Evolutionary conservation across 305 asterid genomes (phyloP).

Genomic region (Plantago lanceolata): DNA sequence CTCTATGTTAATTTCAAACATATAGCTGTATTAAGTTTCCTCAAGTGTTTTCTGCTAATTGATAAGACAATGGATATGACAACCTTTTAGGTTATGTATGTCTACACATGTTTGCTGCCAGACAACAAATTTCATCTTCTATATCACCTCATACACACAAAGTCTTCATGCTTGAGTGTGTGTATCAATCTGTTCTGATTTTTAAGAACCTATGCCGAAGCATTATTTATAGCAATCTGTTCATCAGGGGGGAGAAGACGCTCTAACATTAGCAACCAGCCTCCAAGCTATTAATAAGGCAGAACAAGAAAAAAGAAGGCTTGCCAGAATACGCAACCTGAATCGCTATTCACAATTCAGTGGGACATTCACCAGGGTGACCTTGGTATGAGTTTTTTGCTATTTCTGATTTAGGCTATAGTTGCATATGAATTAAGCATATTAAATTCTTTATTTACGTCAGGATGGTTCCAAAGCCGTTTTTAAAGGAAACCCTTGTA

Average conservation of each 20-base stretch:
- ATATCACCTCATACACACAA: not conserved
- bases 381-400: constrained; percentile 54
- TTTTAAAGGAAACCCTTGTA: constrained; percentile 73
- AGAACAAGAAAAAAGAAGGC: constrained; percentile 65
- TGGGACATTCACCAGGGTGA: constrained; percentile 80
- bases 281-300: constrained; percentile 72
- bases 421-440: not conserved
- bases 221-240: constrained; percentile 15
- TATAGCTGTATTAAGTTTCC: no score
- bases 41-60: not conserved
- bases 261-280: constrained; percentile 42
- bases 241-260: constrained; percentile 60
- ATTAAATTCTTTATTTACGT: constrained; percentile 18
- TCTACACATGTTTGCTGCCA: not conserved
- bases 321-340: constrained; percentile 43
- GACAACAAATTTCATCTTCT: constrained; percentile 1
- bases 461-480: constrained; percentile 97
- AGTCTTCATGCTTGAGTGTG: not conserved
- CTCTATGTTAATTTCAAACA: no score
- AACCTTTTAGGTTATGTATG: not conserved
- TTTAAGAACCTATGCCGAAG: constrained; percentile 3
- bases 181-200: constrained; percentile 20
- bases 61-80: not conserved
- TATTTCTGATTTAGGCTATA: constrained; percentile 18
- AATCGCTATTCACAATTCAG: constrained; percentile 67